Base-by-base conservation (phyloP, 805 yeast genomes). In the Cyberlindnera mycetangii region DNA sequence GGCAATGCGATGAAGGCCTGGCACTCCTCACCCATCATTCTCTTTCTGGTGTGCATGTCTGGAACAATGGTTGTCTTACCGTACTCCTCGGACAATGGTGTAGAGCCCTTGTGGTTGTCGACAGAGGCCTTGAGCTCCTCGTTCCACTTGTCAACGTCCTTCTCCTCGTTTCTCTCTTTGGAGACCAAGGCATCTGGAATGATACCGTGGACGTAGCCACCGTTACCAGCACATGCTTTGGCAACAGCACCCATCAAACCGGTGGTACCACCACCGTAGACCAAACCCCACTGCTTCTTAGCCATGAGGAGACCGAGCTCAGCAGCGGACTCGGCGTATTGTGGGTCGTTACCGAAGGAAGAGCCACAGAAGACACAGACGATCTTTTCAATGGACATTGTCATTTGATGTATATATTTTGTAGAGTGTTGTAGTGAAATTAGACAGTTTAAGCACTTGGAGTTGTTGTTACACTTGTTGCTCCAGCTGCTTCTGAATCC, bases 331-430 rank as follows among this genome's bases (percentile, higher is more conserved):
- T 67, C 68, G 12, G 81, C 67, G 58, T 65, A 85, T 4, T 54
- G 53, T 7, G 72, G 67, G 41, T 74, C 72, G 34, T 62, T 74
- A 14, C 96, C 96, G 48, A 77, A 75, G 5, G 89, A 77, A 3
- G 95, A 85, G 27, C 96, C 96, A 62, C 96, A 89, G 59, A 85
- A 88, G 20, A 88, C 95, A 65, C 95, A 88, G 10, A 88, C 73
- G 16, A 75, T 71, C 53, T 54, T 57, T 34, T 48, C 49, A 20
- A 42, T 35, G 31, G 43, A 42, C 49, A 46, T 46, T n/a, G 40
- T 44, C 37, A 39, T 44, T 28, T 21, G 27, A 6, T 15, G 21
- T 22, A 21, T 31, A 32, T 24, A 17, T n/a, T n/a, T 33, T 7
- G 20, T 33, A 33, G 20, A 16, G 4, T 7, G 7, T 35, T 24